Evolutionary conservation across 495 filamentous ascomycete genomes (phyloP).

Genomic region (Sabuloglossum arenarium): DNA sequence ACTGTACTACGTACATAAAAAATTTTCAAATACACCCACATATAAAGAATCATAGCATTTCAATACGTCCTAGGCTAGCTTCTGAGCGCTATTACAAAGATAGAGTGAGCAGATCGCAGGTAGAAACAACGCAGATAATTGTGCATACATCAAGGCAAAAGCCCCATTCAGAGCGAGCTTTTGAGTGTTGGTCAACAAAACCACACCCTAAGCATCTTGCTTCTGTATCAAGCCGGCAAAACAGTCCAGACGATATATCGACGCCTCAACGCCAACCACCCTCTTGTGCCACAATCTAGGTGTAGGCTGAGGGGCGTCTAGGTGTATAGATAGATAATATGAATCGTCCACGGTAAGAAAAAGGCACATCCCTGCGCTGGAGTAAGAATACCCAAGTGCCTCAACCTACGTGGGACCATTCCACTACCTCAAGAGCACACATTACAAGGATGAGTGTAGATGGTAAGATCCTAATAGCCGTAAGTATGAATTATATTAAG

Average conservation of each 20-base stretch:
- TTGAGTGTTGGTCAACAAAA: too few relatives aligned
- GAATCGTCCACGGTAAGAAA: neutral
- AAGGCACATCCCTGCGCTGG: neutral
- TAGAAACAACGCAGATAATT: too few relatives aligned
- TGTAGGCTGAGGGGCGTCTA: neutral
- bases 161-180: too few relatives aligned
- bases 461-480: slow-evolving; percentile 54
- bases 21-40: too few relatives aligned
- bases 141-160: too few relatives aligned
- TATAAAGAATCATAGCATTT: too few relatives aligned
- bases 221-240: too few relatives aligned
- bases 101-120: too few relatives aligned
- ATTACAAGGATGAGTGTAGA: slow-evolving; percentile 82
- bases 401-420: slow-evolving; percentile 41
- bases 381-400: neutral
- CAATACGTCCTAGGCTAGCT: too few relatives aligned
- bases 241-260: neutral
- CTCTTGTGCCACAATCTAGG: neutral
- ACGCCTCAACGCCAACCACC: neutral
- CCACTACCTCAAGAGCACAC: slow-evolving; percentile 76
- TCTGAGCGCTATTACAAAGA: too few relatives aligned
- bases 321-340: neutral
- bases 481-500: neutral
- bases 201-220: too few relatives aligned
- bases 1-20: too few relatives aligned